Conservation (phyloP, 2,329 filamentous ascomycete species). For the Pseudopyricularia javanii region DNA sequence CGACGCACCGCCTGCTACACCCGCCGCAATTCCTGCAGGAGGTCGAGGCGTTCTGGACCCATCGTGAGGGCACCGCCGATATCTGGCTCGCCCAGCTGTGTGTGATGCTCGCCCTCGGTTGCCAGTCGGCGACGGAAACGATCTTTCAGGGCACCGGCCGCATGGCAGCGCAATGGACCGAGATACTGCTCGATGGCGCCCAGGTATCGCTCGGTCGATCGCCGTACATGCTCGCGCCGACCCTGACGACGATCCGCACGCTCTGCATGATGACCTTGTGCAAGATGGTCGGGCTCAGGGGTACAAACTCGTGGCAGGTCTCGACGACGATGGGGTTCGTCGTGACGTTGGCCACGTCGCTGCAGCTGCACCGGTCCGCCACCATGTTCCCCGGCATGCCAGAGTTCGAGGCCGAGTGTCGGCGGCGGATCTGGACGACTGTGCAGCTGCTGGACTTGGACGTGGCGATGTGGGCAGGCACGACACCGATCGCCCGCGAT, state of each 20-base stretch:
- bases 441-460: conserved; percentile 14
- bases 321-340: conserved; percentile 12
- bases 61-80: conserved; percentile 7
- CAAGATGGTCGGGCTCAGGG: conserved; percentile 11
- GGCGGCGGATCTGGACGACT: conserved; percentile 12
- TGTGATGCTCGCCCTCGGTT: conserved; percentile 14
- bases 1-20: conserved; percentile 13
- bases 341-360: conserved; percentile 8
- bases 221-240: conserved; percentile 9
- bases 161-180: conserved; percentile 9
- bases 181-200: conserved; percentile 10
- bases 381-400: conserved; percentile 7
- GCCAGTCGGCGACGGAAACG: conserved; percentile 7
- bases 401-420: conserved; percentile 10
- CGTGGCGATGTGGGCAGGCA: conserved; percentile 13
- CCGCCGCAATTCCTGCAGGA: conserved; percentile 10
- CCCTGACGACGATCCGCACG: conserved; percentile 11
- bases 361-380: conserved; percentile 12
- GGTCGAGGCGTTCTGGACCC: conserved; percentile 9
- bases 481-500: conserved; percentile 7
- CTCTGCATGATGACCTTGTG: conserved; percentile 13
- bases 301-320: conserved; percentile 8
- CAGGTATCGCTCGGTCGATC: conserved; percentile 12
- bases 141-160: conserved; percentile 8
- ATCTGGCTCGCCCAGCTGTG: conserved; percentile 14